Conservation (phyloP, 2,329 filamentous ascomycete genomes). For the Pestalotiopsis sp. region DNA sequence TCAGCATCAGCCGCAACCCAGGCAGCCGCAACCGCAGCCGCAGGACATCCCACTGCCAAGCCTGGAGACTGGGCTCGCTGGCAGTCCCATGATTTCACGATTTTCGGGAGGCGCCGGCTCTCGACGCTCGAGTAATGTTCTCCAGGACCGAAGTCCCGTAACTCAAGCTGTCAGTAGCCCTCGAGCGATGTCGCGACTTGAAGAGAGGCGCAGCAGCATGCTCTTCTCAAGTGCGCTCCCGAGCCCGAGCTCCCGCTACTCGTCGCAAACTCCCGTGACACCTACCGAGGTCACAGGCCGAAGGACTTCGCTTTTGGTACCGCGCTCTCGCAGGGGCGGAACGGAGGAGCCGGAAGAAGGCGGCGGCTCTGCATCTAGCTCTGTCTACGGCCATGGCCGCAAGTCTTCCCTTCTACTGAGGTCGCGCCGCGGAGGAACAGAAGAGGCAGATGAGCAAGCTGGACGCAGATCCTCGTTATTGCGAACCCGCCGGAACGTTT, state of each 20-base stretch:
- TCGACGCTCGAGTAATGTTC: slow-evolving; percentile 39
- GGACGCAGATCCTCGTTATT: slow-evolving; percentile 47
- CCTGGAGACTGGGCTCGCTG: slow-evolving; percentile 32
- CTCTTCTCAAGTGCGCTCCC: slow-evolving; percentile 48
- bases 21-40: slow-evolving; percentile 21
- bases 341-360: slow-evolving; percentile 54
- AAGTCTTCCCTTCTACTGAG: slow-evolving; percentile 48
- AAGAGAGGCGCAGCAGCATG: slow-evolving; percentile 54
- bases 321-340: slow-evolving; percentile 48
- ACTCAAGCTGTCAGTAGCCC: slow-evolving; percentile 43
- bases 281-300: slow-evolving; percentile 46
- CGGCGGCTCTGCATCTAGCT: slow-evolving; percentile 2
- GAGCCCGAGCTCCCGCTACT: slow-evolving; percentile 43
- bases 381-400: slow-evolving; percentile 32
- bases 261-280: slow-evolving; percentile 39
- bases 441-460: slow-evolving; percentile 46
- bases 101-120: slow-evolving; percentile 37
- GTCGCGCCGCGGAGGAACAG: slow-evolving; percentile 47
- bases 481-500: slow-evolving; percentile 48
- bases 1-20: slow-evolving; percentile 41
- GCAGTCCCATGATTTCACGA: slow-evolving; percentile 50
- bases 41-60: slow-evolving; percentile 27
- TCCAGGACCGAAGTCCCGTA: slow-evolving; percentile 41
- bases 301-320: slow-evolving; percentile 56
- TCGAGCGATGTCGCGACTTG: slow-evolving; percentile 52